phyloP scores from a whole-genome alignment of 257 asterid genomes.

The Salvia rosmarinus region DNA sequence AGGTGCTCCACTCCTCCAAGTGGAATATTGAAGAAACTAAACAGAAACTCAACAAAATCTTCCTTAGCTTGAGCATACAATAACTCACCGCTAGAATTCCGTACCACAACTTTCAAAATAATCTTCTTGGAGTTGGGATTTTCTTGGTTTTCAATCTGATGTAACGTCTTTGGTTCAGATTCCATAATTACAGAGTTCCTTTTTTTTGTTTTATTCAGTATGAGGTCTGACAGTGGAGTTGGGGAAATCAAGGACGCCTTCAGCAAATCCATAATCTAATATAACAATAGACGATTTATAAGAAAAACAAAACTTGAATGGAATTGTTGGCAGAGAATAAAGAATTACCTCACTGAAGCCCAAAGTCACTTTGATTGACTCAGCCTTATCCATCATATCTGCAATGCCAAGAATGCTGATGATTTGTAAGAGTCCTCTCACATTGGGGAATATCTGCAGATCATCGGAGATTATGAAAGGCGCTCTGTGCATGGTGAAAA shows the following conservation, averaged over 20 bases:
- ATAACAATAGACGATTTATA: background rate
- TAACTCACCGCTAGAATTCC: slow-evolving; percentile 7
- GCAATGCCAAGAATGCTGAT: background rate
- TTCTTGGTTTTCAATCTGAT: background rate
- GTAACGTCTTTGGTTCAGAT: background rate
- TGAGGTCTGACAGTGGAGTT: slow-evolving; percentile 21
- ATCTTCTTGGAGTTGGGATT: background rate
- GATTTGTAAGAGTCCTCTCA: background rate
- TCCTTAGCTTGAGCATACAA: slow-evolving; percentile 23
- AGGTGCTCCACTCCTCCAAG: slow-evolving; percentile 21
- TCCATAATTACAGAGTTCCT: background rate
- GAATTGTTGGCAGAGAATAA: background rate
- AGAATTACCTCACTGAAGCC: slow-evolving; percentile 4
- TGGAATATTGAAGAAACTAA: slow-evolving; percentile 28
- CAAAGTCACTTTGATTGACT: background rate
- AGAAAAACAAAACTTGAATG: background rate
- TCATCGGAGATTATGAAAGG: slow-evolving; percentile 24
- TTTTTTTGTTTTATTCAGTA: background rate
- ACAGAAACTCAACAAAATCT: slow-evolving; percentile 31
- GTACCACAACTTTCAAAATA: slow-evolving; percentile 1
- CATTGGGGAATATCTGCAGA: slow-evolving; percentile 10
- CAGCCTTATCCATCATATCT: background rate
- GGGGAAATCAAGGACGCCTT: slow-evolving; percentile 15
- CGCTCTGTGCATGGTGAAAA: background rate
- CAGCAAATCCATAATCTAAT: slow-evolving; percentile 27